Percentiles rank a stretch among this genome's conserved stretches.
phyloP scores from a whole-genome alignment of 2,329 filamentous ascomycete species.

The Pyrenophora teres region DNA sequence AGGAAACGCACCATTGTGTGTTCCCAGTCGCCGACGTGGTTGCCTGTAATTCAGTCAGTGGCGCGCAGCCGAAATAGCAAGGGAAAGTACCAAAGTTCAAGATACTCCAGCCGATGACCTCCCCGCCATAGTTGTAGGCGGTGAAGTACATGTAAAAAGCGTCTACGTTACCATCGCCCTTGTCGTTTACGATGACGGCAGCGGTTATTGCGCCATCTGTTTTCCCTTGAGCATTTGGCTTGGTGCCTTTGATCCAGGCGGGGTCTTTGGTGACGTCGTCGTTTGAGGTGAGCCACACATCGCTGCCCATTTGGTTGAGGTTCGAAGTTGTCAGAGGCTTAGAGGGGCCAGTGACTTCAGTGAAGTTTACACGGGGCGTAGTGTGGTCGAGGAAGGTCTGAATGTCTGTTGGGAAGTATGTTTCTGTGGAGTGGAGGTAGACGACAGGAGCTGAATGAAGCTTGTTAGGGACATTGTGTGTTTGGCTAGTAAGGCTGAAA shows the following conservation, averaged over 20 bases:
- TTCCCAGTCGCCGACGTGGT: slow-evolving; percentile 71
- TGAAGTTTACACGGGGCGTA: slow-evolving; percentile 46
- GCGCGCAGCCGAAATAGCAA: background rate
- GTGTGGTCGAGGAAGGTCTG: slow-evolving; percentile 49
- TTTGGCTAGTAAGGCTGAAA: background rate
- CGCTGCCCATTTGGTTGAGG: slow-evolving; percentile 49
- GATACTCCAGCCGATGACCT: slow-evolving; percentile 47
- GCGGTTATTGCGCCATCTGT: slow-evolving; percentile 57
- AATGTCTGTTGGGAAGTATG: slow-evolving; percentile 53
- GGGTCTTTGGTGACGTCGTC: slow-evolving; percentile 50
- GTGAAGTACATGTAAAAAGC: slow-evolving; percentile 69
- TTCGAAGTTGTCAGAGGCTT: slow-evolving; percentile 50
- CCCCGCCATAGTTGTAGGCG: slow-evolving; percentile 61
- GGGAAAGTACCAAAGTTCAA: slow-evolving; percentile 51
- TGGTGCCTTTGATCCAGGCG: slow-evolving; percentile 56
- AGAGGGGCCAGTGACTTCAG: slow-evolving; percentile 37
- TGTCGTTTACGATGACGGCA: slow-evolving; percentile 63
- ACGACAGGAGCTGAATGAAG: slow-evolving; percentile 50
- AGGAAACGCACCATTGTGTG: slow-evolving; percentile 70
- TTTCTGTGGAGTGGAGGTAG: slow-evolving; percentile 51
- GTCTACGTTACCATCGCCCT: slow-evolving; percentile 59
- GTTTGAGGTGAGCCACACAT: slow-evolving; percentile 54
- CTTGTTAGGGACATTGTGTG: slow-evolving; percentile 9
- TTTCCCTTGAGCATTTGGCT: slow-evolving; percentile 56
- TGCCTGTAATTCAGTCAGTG: slow-evolving; percentile 34